A percentile compares a stretch with the other conserved stretches of the same genome.
phyloP scores from a whole-genome alignment of 2,329 filamentous ascomycete genomes.

The Aulographum hederae region DNA sequence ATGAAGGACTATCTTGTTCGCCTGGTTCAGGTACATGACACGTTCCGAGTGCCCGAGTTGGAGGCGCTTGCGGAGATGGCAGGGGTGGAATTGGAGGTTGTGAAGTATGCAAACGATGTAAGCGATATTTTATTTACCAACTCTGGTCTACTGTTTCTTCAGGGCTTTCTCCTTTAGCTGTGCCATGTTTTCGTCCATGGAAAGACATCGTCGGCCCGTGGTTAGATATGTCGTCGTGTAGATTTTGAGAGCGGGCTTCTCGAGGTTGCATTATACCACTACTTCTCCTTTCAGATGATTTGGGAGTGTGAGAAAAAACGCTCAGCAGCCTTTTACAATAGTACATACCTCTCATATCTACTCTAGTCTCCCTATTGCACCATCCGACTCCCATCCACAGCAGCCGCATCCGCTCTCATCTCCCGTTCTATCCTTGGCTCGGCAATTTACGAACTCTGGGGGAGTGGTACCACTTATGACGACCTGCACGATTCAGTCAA shows the following conservation, averaged over 20 bases:
- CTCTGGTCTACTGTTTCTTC: too few relatives aligned
- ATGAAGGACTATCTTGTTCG: slow-evolving; percentile 81
- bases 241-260: too few relatives aligned
- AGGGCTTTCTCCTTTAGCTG: too few relatives aligned
- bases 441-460: slow-evolving; percentile 83
- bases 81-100: slow-evolving; percentile 47
- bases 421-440: slow-evolving; percentile 64
- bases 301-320: too few relatives aligned
- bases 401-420: slow-evolving; percentile 48
- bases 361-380: slow-evolving; percentile 71
- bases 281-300: too few relatives aligned
- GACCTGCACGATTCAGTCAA: slow-evolving; percentile 50
- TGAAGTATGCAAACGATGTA: slow-evolving; percentile 62
- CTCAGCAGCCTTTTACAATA: too few relatives aligned
- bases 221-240: too few relatives aligned
- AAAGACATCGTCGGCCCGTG: too few relatives aligned
- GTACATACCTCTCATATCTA: too few relatives aligned
- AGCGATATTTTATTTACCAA: slow-evolving; percentile 19
- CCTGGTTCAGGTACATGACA: slow-evolving; percentile 77
- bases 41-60: slow-evolving; percentile 74
- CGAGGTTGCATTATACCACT: too few relatives aligned
- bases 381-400: slow-evolving; percentile 44
- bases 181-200: too few relatives aligned
- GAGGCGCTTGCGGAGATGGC: slow-evolving; percentile 58
- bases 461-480: slow-evolving; percentile 45